A percentile compares a stretch with the other conserved stretches of the same genome.
Conservation (phyloP, 2,329 filamentous ascomycete genomes). For the Sclerotinia subarctica region DNA sequence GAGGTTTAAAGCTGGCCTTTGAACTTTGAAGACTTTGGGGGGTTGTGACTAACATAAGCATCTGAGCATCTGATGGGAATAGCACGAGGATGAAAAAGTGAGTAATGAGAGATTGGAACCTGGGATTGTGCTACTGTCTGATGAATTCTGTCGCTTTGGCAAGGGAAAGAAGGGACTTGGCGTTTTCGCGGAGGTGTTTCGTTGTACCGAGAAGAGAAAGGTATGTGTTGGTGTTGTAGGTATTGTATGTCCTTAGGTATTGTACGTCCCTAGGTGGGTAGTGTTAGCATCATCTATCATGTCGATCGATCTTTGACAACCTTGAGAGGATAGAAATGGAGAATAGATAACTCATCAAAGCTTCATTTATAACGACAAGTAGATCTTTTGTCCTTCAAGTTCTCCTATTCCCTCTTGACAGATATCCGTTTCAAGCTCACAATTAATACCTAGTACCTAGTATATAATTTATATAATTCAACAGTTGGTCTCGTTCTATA, state of each 20-base stretch:
- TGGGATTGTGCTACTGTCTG: not conserved
- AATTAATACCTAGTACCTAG: not conserved
- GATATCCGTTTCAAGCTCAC: too few relatives aligned
- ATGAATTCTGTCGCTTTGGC: not conserved
- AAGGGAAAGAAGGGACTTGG: conserved; percentile 16
- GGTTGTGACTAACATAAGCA: conserved; percentile 2
- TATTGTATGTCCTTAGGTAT: too few relatives aligned
- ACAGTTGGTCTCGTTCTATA: not conserved
- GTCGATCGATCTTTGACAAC: not conserved
- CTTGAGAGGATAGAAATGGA: not conserved
- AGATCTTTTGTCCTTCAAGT: not conserved
- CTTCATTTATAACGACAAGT: not conserved
- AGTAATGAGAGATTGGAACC: not conserved
- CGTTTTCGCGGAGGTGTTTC: conserved; percentile 11
- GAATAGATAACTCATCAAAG: not conserved
- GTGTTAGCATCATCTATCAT: not conserved
- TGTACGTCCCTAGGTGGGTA: too few relatives aligned
- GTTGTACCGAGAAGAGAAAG: not conserved
- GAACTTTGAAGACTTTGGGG: not conserved
- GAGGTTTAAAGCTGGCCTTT: not conserved
- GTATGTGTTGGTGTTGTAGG: not conserved
- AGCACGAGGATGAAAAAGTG: conserved; percentile 14
- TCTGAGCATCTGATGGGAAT: not conserved
- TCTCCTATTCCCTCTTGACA: too few relatives aligned
- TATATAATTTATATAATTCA: not conserved